Percentiles rank a stretch among this genome's conserved stretches.
Conservation (phyloP, 140 eudicot species). For the Eryngium alpinum region DNA sequence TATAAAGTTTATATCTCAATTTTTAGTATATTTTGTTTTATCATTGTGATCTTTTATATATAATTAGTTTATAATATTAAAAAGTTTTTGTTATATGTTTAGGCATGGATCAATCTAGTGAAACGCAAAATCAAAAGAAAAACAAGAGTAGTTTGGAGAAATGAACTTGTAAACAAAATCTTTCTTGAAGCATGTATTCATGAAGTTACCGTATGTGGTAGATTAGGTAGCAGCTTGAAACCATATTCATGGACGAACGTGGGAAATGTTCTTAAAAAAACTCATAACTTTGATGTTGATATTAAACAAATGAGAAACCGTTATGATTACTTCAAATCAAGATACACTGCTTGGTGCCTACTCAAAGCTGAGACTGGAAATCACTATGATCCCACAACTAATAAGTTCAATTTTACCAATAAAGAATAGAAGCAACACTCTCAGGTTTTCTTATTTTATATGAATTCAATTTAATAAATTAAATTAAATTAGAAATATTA, state of each 20-base stretch:
- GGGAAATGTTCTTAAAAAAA: background rate
- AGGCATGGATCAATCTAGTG: background rate
- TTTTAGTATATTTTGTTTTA: no score
- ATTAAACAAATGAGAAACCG: background rate
- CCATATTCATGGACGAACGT: background rate
- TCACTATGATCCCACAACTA: background rate
- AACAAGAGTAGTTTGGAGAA: background rate
- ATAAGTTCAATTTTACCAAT: background rate
- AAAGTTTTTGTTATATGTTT: no score
- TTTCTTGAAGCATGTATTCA: background rate
- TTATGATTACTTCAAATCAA: background rate
- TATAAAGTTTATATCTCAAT: no score
- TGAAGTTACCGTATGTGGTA: background rate
- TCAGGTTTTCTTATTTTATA: background rate
- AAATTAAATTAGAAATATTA: no score
- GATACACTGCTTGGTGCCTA: background rate
- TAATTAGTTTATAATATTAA: no score
- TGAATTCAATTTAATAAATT: rapidly evolving
- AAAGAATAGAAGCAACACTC: background rate
- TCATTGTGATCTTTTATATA: no score
- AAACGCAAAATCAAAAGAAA: background rate
- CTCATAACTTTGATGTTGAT: background rate
- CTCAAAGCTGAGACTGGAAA: background rate
- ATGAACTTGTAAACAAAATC: background rate
- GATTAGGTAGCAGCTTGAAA: background rate